Percentiles rank a stretch among this genome's conserved stretches.
phyloP scores from a whole-genome alignment of 345 rosid genomes.

The Pistacia atlantica region DNA sequence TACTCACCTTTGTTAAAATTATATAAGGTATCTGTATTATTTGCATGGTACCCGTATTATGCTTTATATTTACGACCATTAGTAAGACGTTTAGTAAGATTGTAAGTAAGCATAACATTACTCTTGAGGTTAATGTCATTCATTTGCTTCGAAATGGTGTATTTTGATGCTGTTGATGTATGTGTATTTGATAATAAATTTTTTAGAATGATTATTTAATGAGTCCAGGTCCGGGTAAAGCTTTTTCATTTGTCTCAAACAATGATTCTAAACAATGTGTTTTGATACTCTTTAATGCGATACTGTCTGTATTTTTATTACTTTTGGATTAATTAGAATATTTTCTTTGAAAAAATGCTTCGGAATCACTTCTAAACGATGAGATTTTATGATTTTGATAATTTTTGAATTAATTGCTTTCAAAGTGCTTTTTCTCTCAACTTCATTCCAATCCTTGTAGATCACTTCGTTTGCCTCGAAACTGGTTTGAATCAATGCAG shows the following conservation, averaged over 20 bases:
- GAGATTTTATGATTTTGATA: background rate
- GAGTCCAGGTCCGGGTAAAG: background rate
- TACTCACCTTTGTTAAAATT: no score
- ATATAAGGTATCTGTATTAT: no score
- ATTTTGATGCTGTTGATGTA: background rate
- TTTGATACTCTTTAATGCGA: background rate
- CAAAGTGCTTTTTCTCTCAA: background rate
- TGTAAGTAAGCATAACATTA: no score
- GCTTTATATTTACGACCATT: no score
- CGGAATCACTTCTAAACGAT: background rate
- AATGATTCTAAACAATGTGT: background rate
- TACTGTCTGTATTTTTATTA: no score
- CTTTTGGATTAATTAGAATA: background rate
- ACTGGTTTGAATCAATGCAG: background rate
- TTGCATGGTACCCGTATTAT: no score
- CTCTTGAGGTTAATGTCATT: background rate
- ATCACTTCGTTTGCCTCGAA: background rate
- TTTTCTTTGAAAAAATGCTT: background rate
- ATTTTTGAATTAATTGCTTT: background rate
- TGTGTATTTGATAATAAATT: background rate
- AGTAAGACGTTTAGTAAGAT: no score
- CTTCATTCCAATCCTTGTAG: background rate
- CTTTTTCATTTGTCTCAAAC: background rate
- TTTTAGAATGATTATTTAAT: background rate
- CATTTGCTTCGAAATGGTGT: background rate